These are phyloP conservation scores for Phytophthora fragariae DNA, from an alignment of 352 stramenopile species.

Conservation along the genomic window DNA sequence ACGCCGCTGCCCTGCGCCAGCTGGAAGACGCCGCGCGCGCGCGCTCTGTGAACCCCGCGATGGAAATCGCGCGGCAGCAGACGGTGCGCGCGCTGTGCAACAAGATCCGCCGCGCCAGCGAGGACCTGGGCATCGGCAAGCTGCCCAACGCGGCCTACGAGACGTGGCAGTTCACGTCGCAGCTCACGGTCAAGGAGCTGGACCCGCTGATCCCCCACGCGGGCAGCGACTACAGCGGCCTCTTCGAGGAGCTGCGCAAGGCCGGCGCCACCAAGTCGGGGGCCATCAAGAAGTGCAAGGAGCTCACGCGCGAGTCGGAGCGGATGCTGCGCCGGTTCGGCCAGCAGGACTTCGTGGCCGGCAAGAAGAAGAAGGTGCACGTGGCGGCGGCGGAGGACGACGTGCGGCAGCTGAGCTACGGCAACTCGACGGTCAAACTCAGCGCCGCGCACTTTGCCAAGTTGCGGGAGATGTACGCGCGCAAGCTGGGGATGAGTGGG, in stretches of 20 bases:
- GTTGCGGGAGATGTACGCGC: conserved; percentile 83
- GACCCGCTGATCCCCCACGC: conserved; percentile 81
- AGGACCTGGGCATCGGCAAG: conserved; percentile 81
- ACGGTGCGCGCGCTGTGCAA: conserved; percentile 68
- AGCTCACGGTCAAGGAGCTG: conserved; percentile 70
- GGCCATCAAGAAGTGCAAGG: conserved; percentile 74
- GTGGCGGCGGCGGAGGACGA: conserved; percentile 40
- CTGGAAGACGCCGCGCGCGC: conserved; percentile 25
- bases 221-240: conserved; percentile 70
- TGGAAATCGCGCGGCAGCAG: conserved; percentile 78
- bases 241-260: conserved; percentile 80
- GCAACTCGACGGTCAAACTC: conserved; percentile 78
- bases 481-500: conserved; percentile 38
- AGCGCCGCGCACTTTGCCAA: conserved; percentile 89
- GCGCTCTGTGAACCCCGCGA: conserved; percentile 47
- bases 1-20: conserved; percentile 14
- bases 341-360: conserved; percentile 50
- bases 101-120: conserved; percentile 71
- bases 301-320: conserved; percentile 62
- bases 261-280: conserved; percentile 67
- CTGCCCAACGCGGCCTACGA: conserved; percentile 87
- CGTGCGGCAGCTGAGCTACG: conserved; percentile 69
- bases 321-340: conserved; percentile 59
- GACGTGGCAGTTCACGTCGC: conserved; percentile 86
- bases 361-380: conserved; percentile 63